Evolutionary conservation across 225 moss, liverwort and hornwort genomes (phyloP).

Genomic region (Takakia lepidozioides): DNA sequence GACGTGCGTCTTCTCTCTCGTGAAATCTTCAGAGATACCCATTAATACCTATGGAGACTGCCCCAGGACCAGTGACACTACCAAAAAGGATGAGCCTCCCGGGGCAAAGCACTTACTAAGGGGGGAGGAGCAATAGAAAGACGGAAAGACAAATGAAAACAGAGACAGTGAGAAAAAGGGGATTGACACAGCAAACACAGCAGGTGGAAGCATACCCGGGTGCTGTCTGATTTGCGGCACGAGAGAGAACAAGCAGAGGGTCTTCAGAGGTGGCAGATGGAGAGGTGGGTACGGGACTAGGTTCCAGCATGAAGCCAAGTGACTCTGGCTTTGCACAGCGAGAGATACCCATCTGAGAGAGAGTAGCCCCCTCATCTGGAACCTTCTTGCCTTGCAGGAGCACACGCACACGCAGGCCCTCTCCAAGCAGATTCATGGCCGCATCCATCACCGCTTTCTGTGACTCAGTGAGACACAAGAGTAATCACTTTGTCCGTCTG

Average conservation of each 20-base stretch:
- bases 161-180: too few relatives aligned
- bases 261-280: slow-evolving; percentile 41
- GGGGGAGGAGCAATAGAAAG: too few relatives aligned
- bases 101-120: background rate
- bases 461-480: too few relatives aligned
- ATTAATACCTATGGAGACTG: too few relatives aligned
- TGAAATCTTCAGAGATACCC: too few relatives aligned
- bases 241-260: slow-evolving; percentile 48
- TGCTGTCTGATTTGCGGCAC: slow-evolving; percentile 47
- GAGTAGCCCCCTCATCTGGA: slow-evolving; percentile 43
- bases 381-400: slow-evolving; percentile 52
- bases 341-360: slow-evolving; percentile 50
- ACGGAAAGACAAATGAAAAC: too few relatives aligned
- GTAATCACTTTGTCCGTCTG: too few relatives aligned
- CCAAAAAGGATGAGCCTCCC: background rate
- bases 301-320: slow-evolving; percentile 54
- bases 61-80: background rate
- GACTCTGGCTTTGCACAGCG: slow-evolving; percentile 39
- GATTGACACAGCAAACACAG: background rate
- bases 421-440: slow-evolving; percentile 52
- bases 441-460: slow-evolving; percentile 62
- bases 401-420: slow-evolving; percentile 45
- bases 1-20: too few relatives aligned
- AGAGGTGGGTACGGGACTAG: slow-evolving; percentile 40
- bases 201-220: slow-evolving; percentile 21